Conservation (phyloP, 805 yeast species). For the Ascoidea asiatica region DNA sequence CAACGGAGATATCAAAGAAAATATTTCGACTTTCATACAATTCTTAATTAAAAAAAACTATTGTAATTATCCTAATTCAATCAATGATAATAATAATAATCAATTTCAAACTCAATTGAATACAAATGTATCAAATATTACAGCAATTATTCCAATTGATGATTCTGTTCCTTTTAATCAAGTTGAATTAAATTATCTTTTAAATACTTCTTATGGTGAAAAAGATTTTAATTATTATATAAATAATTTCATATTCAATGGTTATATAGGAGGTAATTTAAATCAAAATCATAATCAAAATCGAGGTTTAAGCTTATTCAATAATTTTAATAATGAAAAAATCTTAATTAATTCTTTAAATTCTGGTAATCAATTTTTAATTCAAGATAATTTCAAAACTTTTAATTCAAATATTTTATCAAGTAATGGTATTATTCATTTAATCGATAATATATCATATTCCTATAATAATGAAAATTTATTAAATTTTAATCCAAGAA, state of each 20-base stretch:
- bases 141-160: conserved; percentile 35
- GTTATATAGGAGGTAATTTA: conserved; percentile 31
- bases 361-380: conserved; percentile 22
- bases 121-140: conserved; percentile 17
- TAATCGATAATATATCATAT: conserved; percentile 28
- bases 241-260: conserved; percentile 23
- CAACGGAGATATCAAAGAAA: too few relatives aligned
- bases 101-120: conserved; percentile 1
- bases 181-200: conserved; percentile 33
- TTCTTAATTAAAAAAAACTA: background rate
- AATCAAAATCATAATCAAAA: conserved; percentile 8
- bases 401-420: conserved; percentile 26
- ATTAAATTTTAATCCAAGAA: conserved; percentile 36
- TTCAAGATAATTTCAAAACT: conserved; percentile 23
- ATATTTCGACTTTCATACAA: too few relatives aligned
- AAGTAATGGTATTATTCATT: conserved; percentile 35
- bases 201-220: conserved; percentile 19
- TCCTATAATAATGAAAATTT: conserved; percentile 16
- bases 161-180: conserved; percentile 21
- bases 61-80: background rate
- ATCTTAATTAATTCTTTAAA: conserved; percentile 13
- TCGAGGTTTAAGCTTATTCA: conserved; percentile 1
- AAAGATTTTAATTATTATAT: conserved; percentile 17
- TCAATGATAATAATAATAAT: background rate
- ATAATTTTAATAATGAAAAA: conserved; percentile 17